Evolutionary conservation across 345 rosid genomes (phyloP), one percentile per base, ranked within the genome.

Genomic region (Sapria himalayana): DNA sequence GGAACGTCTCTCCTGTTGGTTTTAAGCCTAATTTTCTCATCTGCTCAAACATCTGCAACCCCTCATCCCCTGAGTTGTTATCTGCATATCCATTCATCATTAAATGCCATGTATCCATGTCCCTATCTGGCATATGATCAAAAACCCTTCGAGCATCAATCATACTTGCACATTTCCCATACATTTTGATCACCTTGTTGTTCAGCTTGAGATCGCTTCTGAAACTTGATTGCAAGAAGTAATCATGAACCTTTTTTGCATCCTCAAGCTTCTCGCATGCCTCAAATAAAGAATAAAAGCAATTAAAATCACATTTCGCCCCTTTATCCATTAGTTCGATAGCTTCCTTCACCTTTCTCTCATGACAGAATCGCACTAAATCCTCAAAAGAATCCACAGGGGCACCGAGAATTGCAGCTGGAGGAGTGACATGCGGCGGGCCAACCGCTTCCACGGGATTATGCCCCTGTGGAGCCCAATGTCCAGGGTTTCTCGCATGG

Each of bases 211-310:
- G 53, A 61, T 80, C 82, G 37, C 65, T 61, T 52, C 85, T 66
- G 46, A 46, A 70, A 2, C 37, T 43, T 1, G 79, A 73, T 40
- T 69, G 75, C 33, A 80, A 56, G 56, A 80, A 73, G 48, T 57
- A 74, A 62, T 76, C 85, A 34, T 76, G 81, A n/a, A 73, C 75
- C 58, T 70, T 80, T 51, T 76, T 80, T 0, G 82, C 71, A 54
- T 71, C 69, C 59, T 73, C 93, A n/a, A 61, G 71, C 34, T 46
- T 60, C 21, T 51, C 52, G 43, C 74, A 71, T 37, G 54, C 54
- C 27, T 63, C 74, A 34, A 80, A 73, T 57, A 76, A 56, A 19
- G 33, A 14, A 29, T 33, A 19, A 37, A 80, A 73, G 43, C 82
- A 73, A 43, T 57, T 37, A 25, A 48, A 64, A 53, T 76, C 65